Conservation (phyloP, 2,329 filamentous ascomycete genomes). For the Akanthomyces muscarius region DNA sequence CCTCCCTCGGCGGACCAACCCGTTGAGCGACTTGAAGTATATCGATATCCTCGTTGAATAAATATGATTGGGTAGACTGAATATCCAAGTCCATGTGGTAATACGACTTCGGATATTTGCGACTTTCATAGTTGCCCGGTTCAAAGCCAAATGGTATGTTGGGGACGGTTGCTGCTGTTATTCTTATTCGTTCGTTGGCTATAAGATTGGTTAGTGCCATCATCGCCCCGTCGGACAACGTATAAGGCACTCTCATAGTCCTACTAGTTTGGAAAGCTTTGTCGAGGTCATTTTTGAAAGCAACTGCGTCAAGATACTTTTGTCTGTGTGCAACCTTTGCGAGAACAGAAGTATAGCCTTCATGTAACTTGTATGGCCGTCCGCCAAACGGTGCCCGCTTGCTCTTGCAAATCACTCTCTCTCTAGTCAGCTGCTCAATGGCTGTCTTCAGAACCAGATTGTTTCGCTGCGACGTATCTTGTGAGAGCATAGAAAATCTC, state of each 20-base stretch:
- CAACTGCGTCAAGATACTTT: conserved; percentile 55
- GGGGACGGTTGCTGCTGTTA: conserved; percentile 53
- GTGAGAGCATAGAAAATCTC: conserved; percentile 49
- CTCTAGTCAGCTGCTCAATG: conserved; percentile 44
- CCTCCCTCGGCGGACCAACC: conserved; percentile 39
- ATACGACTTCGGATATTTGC: conserved; percentile 61
- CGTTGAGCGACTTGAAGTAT: conserved; percentile 34
- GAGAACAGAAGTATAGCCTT: conserved; percentile 53
- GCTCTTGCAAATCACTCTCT: conserved; percentile 55
- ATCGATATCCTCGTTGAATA: conserved; percentile 49
- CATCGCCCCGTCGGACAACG: conserved; percentile 60
- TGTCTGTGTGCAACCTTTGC: conserved; percentile 50
- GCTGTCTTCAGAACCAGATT: conserved; percentile 45
- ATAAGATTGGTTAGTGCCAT: conserved; percentile 65
- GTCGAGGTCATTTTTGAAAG: conserved; percentile 60
- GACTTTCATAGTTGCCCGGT: conserved; percentile 66
- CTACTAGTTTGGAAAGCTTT: conserved; percentile 42
- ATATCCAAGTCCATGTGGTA: conserved; percentile 62
- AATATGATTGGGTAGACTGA: conserved; percentile 59
- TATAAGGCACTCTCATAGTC: conserved; percentile 47
- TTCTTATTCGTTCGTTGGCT: conserved; percentile 51
- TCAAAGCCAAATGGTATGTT: conserved; percentile 66
- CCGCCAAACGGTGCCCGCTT: conserved; percentile 56
- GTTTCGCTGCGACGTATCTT: conserved; percentile 35
- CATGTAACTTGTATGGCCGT: conserved; percentile 59